phyloP scores from a whole-genome alignment of 768 basidiomycete species.

The Tricholoma matsutake region DNA sequence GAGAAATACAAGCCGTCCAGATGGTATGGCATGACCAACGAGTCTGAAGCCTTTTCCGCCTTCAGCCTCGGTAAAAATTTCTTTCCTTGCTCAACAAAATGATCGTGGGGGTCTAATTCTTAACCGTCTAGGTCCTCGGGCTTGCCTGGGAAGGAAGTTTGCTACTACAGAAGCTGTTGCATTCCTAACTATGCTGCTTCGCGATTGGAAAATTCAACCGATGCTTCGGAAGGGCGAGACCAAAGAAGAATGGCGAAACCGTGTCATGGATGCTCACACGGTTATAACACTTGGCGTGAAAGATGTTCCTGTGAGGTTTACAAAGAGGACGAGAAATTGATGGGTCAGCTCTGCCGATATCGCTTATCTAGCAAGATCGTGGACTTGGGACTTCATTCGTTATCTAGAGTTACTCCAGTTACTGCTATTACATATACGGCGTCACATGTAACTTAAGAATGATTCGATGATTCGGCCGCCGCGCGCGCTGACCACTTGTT shows the following conservation, averaged over 20 bases:
- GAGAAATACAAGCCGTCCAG: conserved; percentile 47
- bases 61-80: conserved; percentile 32
- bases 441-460: too few species aligned
- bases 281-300: conserved; percentile 33
- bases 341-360: neutral
- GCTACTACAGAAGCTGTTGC: conserved; percentile 49
- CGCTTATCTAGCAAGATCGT: too few species aligned
- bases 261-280: conserved; percentile 37
- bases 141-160: conserved; percentile 56
- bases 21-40: conserved; percentile 42
- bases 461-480: too few species aligned
- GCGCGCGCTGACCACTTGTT: too few species aligned
- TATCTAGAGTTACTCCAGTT: too few species aligned
- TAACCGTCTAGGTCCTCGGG: too few species aligned
- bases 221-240: conserved; percentile 38
- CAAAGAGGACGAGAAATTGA: conserved; percentile 18
- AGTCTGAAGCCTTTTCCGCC: conserved; percentile 43
- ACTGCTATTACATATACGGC: too few species aligned
- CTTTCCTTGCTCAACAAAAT: too few species aligned
- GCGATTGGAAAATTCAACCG: conserved; percentile 53
- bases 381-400: too few species aligned
- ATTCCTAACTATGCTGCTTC: conserved; percentile 48
- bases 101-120: too few species aligned
- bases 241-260: conserved; percentile 31
- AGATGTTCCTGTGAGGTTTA: conserved; percentile 32